These are phyloP conservation scores for Pelargonium myrrhifolium DNA, from an alignment of 441 rosid genomes.

Conservation along the genomic window DNA sequence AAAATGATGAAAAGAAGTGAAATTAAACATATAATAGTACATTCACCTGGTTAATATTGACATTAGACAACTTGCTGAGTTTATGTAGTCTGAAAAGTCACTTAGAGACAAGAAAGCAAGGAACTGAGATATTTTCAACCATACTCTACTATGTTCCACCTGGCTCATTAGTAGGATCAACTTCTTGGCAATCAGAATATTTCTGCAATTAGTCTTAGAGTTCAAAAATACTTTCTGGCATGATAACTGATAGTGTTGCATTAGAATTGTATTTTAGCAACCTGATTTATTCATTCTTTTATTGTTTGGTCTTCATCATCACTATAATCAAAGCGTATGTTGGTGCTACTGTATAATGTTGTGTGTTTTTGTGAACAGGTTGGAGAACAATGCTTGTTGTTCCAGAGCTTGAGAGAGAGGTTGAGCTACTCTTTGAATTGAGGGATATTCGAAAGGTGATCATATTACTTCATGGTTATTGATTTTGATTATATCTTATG, in stretches of 20 bases:
- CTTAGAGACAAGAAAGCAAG: too few relatives aligned
- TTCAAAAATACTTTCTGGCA: not conserved
- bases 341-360: not conserved
- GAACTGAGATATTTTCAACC: not conserved
- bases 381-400: constrained; percentile 99
- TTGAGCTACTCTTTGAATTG: constrained; percentile 72
- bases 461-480: constrained; percentile 8
- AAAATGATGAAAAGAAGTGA: too few relatives aligned
- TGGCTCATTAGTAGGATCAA: not conserved
- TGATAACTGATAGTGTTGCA: not conserved
- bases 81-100: too few relatives aligned
- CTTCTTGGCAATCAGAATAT: not conserved
- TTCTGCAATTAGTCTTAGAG: not conserved
- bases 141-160: not conserved
- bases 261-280: not conserved
- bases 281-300: not conserved
- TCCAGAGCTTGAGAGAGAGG: constrained; percentile 95
- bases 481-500: not conserved
- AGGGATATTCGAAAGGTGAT: constrained; percentile 72
- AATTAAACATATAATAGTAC: too few relatives aligned
- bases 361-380: constrained; percentile 38
- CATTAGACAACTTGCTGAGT: too few relatives aligned
- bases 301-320: not conserved
- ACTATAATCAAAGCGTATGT: not conserved
- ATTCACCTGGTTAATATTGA: too few relatives aligned